Evolutionary conservation across 73 alveolate genomes (phyloP).

Genomic region (Tetrahymena thermophila): DNA sequence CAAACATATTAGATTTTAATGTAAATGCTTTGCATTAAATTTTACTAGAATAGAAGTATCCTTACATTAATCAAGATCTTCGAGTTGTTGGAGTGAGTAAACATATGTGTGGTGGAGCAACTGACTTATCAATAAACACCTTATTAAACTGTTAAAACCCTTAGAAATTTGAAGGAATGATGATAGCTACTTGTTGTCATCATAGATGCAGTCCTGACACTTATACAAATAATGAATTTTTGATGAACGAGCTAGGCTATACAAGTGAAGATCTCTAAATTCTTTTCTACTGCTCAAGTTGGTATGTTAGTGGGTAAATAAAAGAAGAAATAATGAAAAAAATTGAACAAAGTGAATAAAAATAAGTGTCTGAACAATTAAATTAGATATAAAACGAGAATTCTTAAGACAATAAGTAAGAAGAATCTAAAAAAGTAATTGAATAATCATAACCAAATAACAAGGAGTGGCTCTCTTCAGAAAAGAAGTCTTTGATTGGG

Average conservation of each 20-base stretch:
- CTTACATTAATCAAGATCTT: not conserved
- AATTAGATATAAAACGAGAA: not conserved
- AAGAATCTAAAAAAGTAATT: not conserved
- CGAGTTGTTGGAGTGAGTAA: conserved; percentile 63
- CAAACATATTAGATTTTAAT: conserved; percentile 72
- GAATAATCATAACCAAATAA: not conserved
- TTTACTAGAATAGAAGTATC: conserved; percentile 1
- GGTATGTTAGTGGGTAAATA: conserved; percentile 41
- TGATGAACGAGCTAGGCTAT: not conserved
- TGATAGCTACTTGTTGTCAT: conserved; percentile 97
- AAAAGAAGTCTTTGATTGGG: conserved; percentile 14
- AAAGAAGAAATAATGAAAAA: not conserved
- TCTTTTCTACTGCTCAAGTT: conserved; percentile 18
- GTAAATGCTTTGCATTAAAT: conserved; percentile 14
- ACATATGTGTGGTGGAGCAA: conserved; percentile 97
- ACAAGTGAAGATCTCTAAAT: conserved; percentile 1
- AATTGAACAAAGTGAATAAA: not conserved
- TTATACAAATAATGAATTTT: conserved; percentile 43
- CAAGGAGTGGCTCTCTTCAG: conserved; percentile 11
- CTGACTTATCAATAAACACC: conserved; percentile 80
- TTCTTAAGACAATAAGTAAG: not conserved
- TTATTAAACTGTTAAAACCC: conserved; percentile 45
- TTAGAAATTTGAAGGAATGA: conserved; percentile 57
- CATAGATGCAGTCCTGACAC: conserved; percentile 74
- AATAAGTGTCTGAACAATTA: not conserved